A percentile compares a stretch with the other conserved stretches of the same genome.
Conservation (phyloP, 306 rosid genomes). For the Inga laurina region DNA sequence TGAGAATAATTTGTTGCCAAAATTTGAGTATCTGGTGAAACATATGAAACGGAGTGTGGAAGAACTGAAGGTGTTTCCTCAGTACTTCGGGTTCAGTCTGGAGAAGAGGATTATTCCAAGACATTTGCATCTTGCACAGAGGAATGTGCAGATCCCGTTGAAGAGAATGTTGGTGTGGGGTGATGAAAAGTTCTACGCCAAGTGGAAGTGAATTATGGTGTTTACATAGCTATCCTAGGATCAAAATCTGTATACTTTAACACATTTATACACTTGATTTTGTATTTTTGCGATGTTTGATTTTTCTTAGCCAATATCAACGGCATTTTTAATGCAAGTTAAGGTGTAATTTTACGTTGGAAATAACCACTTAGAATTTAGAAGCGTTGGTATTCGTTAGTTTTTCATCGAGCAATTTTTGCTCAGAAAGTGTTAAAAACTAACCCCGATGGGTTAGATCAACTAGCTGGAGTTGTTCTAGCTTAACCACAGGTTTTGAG, state of each 20-base stretch:
- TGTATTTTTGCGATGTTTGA: background rate
- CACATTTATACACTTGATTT: too few species aligned
- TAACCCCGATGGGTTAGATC: too few species aligned
- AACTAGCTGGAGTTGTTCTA: too few species aligned
- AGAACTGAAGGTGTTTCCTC: conserved; percentile 73
- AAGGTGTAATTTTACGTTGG: too few species aligned
- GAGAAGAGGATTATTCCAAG: conserved; percentile 65
- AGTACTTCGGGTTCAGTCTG: conserved; percentile 79
- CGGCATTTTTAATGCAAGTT: background rate
- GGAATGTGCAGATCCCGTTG: conserved; percentile 59
- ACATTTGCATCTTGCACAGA: conserved; percentile 67
- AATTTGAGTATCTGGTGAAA: conserved; percentile 52
- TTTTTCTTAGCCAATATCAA: background rate
- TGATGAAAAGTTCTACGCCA: conserved; percentile 66
- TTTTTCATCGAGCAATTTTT: too few species aligned
- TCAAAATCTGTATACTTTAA: background rate
- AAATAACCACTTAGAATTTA: too few species aligned
- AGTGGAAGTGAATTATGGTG: conserved; percentile 39
- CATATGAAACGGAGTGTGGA: conserved; percentile 65
- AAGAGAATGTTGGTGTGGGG: conserved; percentile 73
- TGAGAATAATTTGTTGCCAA: conserved; percentile 67
- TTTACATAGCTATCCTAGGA: background rate
- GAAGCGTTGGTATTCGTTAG: too few species aligned
- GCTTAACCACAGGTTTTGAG: too few species aligned
- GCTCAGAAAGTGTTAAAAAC: too few species aligned